phyloP scores from a whole-genome alignment of 352 stramenopile genomes.

The Globisporangium iwayamae region DNA sequence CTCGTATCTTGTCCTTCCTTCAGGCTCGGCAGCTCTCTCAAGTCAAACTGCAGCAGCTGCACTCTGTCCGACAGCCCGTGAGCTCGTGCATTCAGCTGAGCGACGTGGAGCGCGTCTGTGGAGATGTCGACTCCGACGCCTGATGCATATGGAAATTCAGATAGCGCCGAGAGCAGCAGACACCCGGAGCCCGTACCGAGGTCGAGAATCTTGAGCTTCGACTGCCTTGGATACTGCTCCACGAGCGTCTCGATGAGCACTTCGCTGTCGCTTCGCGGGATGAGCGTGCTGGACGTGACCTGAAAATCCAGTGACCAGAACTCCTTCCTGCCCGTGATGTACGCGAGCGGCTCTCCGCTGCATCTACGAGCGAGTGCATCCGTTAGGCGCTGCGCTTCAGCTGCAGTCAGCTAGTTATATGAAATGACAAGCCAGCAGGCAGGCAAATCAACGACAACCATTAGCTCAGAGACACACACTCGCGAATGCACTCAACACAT shows the following conservation, averaged over 20 bases:
- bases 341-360: constrained; percentile 66
- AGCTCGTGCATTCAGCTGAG: constrained; percentile 38
- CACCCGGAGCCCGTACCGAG: constrained; percentile 69
- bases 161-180: constrained; percentile 57
- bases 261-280: constrained; percentile 80
- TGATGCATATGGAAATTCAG: constrained; percentile 47
- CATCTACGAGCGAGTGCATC: constrained; percentile 23
- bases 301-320: constrained; percentile 72
- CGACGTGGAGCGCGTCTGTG: constrained; percentile 39
- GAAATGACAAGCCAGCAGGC: neutral
- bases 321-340: constrained; percentile 58
- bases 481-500: neutral
- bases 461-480: neutral
- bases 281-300: constrained; percentile 61
- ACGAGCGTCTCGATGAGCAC: constrained; percentile 69
- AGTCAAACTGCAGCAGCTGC: constrained; percentile 33
- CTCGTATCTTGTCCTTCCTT: neutral
- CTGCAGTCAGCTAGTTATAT: constrained; percentile 25
- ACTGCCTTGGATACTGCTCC: constrained; percentile 34
- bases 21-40: constrained; percentile 21
- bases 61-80: constrained; percentile 17
- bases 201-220: constrained; percentile 52
- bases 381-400: constrained; percentile 29
- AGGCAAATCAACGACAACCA: neutral
- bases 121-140: constrained; percentile 70